Percentiles rank a stretch among this genome's conserved stretches.
phyloP scores from a whole-genome alignment of 352 stramenopile species.

The Thalassiosira allenii region DNA sequence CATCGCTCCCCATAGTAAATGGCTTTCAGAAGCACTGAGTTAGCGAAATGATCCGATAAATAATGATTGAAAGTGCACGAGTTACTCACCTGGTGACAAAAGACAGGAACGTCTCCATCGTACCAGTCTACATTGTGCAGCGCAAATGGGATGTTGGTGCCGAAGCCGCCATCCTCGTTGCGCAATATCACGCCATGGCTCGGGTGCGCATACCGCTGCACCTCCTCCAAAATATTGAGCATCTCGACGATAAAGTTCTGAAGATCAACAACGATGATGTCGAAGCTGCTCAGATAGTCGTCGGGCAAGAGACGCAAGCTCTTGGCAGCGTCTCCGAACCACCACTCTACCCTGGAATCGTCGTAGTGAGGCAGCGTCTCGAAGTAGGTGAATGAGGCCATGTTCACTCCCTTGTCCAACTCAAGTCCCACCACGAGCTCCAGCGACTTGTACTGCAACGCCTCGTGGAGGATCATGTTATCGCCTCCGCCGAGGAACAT shows the following conservation, averaged over 20 bases:
- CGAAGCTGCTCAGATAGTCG: slow-evolving; percentile 82
- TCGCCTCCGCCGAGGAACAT: slow-evolving; percentile 46
- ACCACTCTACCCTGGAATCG: slow-evolving; percentile 76
- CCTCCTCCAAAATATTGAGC: not conserved
- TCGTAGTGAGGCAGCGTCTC: slow-evolving; percentile 48
- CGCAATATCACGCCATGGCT: not conserved
- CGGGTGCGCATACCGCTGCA: not conserved
- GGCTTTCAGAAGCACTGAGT: not conserved
- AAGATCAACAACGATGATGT: slow-evolving; percentile 84
- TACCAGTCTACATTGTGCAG: no score
- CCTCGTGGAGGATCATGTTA: slow-evolving; percentile 50
- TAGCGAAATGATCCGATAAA: not conserved
- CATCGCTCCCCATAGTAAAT: not conserved
- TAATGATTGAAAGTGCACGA: not conserved
- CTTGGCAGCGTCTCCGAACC: slow-evolving; percentile 85
- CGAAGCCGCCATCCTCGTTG: slow-evolving; percentile 20
- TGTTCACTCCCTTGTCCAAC: slow-evolving; percentile 42
- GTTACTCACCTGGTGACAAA: slow-evolving; percentile 13
- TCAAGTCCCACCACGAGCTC: slow-evolving; percentile 49
- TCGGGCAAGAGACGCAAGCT: slow-evolving; percentile 67
- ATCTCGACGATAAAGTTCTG: slow-evolving; percentile 39
- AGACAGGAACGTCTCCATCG: not conserved
- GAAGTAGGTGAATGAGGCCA: slow-evolving; percentile 33
- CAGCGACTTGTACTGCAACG: slow-evolving; percentile 37
- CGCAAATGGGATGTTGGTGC: not conserved